Evolutionary conservation across 2,329 filamentous ascomycete species (phyloP), one percentile per base, ranked within the genome.

Genomic region (Aspergillus persii): DNA sequence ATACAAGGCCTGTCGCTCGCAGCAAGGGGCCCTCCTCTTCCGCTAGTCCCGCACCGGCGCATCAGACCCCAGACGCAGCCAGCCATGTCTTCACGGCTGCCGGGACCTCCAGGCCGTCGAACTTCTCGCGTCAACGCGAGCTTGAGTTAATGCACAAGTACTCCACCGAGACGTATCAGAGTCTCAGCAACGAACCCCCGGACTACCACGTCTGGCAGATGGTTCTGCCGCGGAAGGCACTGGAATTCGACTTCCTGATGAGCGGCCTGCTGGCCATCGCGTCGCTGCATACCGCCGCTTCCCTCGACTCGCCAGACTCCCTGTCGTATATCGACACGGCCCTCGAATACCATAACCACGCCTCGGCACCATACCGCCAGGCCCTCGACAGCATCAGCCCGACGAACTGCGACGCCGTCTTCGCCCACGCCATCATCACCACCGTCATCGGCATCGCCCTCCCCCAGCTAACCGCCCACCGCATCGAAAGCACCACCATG

Each of bases 81-180:
- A 44, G 50, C 11, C 52, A 52, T 11, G 47, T 29, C 26, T 23
- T 53, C 27, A 7, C 39, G 6, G 44, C 15, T 36, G 11, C 31
- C 18, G 11, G 29, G 2, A 9, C 30, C 4, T 41, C 58, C n/a
- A 61, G 57, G 27, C 58, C 62, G 23, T 58, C 63, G 11, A 48
- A 58, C 18, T 59, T 60, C 44, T 66, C 68, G 27, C 62, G 64
- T 9, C 63, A 50, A 39, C 60, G 71, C 3, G 81, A 82, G 58
- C 72, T 84, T 8, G 81, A 83, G 59, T 66, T 84, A 49, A 82
- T 84, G 79, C 80, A 83, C 61, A 78, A 78, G 30, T 84, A 79
- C 74, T 77, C 80, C 1, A 81, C 77, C 0, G 74, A 73, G 18
- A 83, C 80, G 0, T 83, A 76, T 62, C 72, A 72, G 26, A 77